phyloP scores from a whole-genome alignment of 2,329 filamentous ascomycete species.

The Aspergillus sp. region DNA sequence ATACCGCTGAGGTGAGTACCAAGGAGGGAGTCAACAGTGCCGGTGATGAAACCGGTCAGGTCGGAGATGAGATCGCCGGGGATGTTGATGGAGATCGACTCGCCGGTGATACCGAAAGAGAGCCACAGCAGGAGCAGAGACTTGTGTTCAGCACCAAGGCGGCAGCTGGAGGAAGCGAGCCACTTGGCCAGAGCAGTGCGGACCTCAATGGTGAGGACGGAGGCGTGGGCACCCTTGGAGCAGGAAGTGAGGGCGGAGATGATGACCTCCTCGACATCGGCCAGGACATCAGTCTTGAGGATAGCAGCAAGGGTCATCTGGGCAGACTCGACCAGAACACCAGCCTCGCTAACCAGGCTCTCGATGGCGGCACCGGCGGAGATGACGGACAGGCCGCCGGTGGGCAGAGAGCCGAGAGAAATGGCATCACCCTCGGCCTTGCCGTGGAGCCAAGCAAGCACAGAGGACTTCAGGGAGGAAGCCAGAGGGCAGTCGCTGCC shows the following conservation, averaged over 20 bases:
- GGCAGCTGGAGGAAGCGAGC: constrained; percentile 30
- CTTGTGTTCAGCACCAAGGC: constrained; percentile 36
- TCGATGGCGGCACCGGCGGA: constrained; percentile 33
- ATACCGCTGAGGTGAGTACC: constrained; percentile 31
- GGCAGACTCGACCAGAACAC: constrained; percentile 25
- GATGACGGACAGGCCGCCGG: constrained; percentile 27
- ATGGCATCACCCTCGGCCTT: constrained; percentile 26
- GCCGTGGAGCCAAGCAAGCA: constrained; percentile 33
- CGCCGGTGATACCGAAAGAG: constrained; percentile 25
- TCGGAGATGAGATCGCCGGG: constrained; percentile 24
- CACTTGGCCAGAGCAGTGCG: constrained; percentile 31
- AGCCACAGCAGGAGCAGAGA: constrained; percentile 36
- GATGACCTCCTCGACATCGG: constrained; percentile 26
- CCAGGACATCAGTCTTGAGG: constrained; percentile 28
- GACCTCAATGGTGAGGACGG: constrained; percentile 24
- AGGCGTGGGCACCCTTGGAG: constrained; percentile 28
- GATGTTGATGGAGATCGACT: constrained; percentile 26
- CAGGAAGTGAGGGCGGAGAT: constrained; percentile 26
- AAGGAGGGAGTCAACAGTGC: constrained; percentile 24
- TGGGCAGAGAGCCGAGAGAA: constrained; percentile 24
- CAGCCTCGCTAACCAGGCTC: constrained; percentile 27
- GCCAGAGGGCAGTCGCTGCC: constrained; percentile 25
- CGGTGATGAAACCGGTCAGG: constrained; percentile 29
- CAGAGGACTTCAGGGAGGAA: constrained; percentile 25
- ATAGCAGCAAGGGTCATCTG: constrained; percentile 31